phyloP scores from a whole-genome alignment of 768 basidiomycete species.

The Lactarius sp. region DNA sequence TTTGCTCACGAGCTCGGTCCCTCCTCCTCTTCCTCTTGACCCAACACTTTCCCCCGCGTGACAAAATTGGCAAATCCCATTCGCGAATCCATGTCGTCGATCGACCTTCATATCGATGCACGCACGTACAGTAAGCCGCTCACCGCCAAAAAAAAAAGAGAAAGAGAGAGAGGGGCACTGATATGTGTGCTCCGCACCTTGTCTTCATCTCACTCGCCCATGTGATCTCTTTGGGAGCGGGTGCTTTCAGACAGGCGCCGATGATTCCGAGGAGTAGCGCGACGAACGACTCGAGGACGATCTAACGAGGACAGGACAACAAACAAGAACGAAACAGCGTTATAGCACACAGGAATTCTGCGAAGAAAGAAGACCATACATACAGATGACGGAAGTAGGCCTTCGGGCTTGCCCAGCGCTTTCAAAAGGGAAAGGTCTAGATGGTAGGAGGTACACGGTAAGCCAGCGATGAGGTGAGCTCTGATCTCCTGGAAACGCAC shows the following conservation, averaged over 20 bases:
- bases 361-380: conserved; percentile 23
- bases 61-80: conserved; percentile 25
- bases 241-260: conserved; percentile 66
- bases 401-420: conserved; percentile 67
- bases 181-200: conserved; percentile 44
- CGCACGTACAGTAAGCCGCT: not conserved
- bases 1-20: not conserved
- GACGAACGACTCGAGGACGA: conserved; percentile 58
- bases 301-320: conserved; percentile 38
- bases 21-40: conserved; percentile 2
- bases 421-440: conserved; percentile 74
- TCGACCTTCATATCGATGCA: conserved; percentile 12
- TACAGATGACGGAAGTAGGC: conserved; percentile 60
- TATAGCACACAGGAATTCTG: not conserved
- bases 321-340: not conserved
- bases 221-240: conserved; percentile 71
- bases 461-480: not conserved
- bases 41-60: conserved; percentile 22
- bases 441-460: conserved; percentile 5
- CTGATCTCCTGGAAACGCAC: conserved; percentile 38
- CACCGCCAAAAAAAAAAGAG: not conserved
- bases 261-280: conserved; percentile 64
- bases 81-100: conserved; percentile 27
- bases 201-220: conserved; percentile 89
- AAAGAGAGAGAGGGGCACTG: no score